Evolutionary conservation across 768 basidiomycete species (phyloP), one percentile per base, ranked within the genome.

Genomic region (Fibroporia radiculosa): DNA sequence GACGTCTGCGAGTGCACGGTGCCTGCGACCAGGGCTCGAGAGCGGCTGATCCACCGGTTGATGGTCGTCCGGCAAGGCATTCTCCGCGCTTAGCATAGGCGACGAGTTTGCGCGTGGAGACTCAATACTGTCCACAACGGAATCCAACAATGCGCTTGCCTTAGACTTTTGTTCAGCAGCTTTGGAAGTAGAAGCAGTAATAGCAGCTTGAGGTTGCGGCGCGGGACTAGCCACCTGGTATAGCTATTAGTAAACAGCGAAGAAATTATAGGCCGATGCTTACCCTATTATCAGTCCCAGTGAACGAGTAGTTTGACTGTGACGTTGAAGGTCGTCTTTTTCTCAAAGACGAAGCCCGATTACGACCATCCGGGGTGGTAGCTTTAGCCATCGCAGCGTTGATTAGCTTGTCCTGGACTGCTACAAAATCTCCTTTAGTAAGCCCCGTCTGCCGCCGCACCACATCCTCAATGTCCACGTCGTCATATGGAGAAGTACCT

Each of bases 351-450:
- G 77, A 79, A 0, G 74, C 67, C 36, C 85, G 77, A 53, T 79
- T 77, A 10, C 77, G 77, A 29, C 69, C 59, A 49, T 84, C 82
- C 7, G 75, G 72, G 40, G 68, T 72, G 13, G 67, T 66, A 32
- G 73, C 73, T 58, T 79, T 84, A 23, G 75, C 68, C 33, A 73
- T 61, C 3, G 77, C 80, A 22, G 77, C 79, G 37, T 65, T 66
- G n/a, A 90, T 73, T 33, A 92, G 69, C 62, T 77, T 85, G 38
- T 85, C 80, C 54, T 92, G 88, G 42, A 92, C 84, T 8, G 73
- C 69, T 12, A 72, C 56, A 39, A 91, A 80, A 58, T 92, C 89
- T 2, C 62, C 63, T 60, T 79, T 84, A 48, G 73, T 80, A 45
- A 92, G 62, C 27, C 88, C 88, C 5, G 77, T 75, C 54, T 77